Evolutionary conservation across 768 basidiomycete genomes (phyloP), one percentile per base, ranked within the genome.

Genomic region (Leccinum longicurvipes): DNA sequence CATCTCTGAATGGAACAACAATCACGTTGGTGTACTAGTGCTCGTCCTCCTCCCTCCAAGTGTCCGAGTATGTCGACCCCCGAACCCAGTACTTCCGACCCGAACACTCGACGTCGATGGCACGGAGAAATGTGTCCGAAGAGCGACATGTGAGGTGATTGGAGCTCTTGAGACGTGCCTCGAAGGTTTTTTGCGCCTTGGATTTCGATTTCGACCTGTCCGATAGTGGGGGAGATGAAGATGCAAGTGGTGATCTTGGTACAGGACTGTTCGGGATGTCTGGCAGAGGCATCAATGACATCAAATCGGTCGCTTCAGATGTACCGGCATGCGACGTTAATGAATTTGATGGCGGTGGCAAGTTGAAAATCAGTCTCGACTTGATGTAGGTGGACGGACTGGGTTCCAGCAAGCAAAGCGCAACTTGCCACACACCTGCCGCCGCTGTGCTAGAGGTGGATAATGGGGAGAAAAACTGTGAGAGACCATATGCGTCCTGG

Each of bases 381-480:
- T 86, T 78, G 34, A 87, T 59, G 60, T 74, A 81, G 5, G 84
- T 82, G 3, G 85, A 80, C 0, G 83, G 78, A 55, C 84, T 85
- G 50, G 80, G 73, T 51, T 82, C 81, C 6, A 81, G 70, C 5
- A 87, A 66, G 1, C 75, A 74, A 2, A 87, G 78, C 1, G 74
- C 69, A 29, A 85, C 72, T 36, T 77, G 74, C 83, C 70, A 71
- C 42, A 41, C 15, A 2, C 67, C 69, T 1, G n/a, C 29, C 1
- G 53, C n/a, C 8, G 53, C 17, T 7, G 53, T 47, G 12, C 6
- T 41, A 14, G 57, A 15, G 9, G 55, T 58, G 2, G 55, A 23
- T 1, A 58, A 58, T 2, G 62, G 45, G 3, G 63, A 64, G 32
- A 65, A 67, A 31, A 69, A 69, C n/a, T 0, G 49, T 59, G 12